Evolutionary conservation across 129 eudicot species (phyloP), one percentile per base, ranked within the genome.

Genomic region (Pulicaria dysenterica): DNA sequence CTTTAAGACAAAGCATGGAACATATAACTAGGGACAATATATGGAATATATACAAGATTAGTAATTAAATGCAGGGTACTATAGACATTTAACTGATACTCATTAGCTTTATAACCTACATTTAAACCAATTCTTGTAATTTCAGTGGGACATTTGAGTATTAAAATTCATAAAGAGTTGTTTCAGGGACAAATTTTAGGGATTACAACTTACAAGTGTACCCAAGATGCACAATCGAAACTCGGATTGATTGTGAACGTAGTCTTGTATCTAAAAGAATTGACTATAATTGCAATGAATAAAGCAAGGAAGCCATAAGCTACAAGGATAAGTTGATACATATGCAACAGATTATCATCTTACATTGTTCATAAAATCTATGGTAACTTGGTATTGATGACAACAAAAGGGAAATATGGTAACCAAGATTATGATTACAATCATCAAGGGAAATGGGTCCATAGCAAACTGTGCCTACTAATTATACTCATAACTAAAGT

Each of bases 401-500:
- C 45, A 62, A 62, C 45, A 48, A 51, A 41, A 54, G 38, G 15
- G 50, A 54, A n/a, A 75, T 53, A 64, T 13, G 48, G 42, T 3
- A 53, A 74, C 66, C 55, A 53, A 64, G 49, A 40, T 24, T 36
- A 57, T 71, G 67, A 56, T 57, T 43, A 71, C 56, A 48, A 55
- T 41, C 76, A 58, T 31, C 75, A 41, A 17, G 42, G 31, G 31
- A 24, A 1, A 24, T 24, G 31, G 31, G 31, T 45, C 7, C 45
- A 49, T 50, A 6, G 14, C 15, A 73, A 38, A 14, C 12, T 15
- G 39, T 4, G 38, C 42, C 79, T 83, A 93, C 53, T 89, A 87
- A 69, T 46, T 77, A 83, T 90, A 90, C 7, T 90, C 80, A 77
- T 94, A 94, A 62, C 75, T 81, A 51, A 94, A 94, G 53, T 94